Conservation (phyloP, 345 rosid species). For the Populus tremula region DNA sequence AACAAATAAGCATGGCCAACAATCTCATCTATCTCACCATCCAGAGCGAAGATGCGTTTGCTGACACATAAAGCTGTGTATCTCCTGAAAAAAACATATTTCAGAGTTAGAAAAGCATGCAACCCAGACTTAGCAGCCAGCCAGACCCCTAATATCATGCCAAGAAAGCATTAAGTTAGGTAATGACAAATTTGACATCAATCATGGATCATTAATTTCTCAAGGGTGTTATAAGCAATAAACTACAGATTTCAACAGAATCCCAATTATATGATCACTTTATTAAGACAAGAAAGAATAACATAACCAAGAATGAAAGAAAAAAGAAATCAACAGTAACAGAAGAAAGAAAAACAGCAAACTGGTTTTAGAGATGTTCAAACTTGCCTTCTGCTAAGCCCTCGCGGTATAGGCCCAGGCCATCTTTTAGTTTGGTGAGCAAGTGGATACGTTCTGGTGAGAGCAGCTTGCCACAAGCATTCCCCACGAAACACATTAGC, state of each 20-base stretch:
- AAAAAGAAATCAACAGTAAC: neutral
- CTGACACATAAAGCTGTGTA: constrained; percentile 64
- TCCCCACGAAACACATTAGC: constrained; percentile 63
- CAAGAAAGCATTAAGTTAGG: no score
- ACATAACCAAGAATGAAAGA: no score
- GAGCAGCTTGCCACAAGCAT: constrained; percentile 85
- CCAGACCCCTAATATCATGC: no score
- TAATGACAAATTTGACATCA: no score
- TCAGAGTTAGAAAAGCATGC: constrained; percentile 10
- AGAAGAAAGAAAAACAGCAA: neutral
- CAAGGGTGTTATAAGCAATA: no score
- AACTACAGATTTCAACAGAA: neutral
- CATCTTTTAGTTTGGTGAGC: constrained; percentile 58
- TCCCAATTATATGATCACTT: neutral
- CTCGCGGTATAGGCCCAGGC: constrained; percentile 81
- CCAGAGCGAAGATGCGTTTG: constrained; percentile 51
- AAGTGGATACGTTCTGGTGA: constrained; percentile 49
- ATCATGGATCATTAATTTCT: no score
- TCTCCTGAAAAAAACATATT: constrained; percentile 57
- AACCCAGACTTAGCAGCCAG: no score
- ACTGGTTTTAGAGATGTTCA: neutral
- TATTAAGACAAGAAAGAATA: neutral
- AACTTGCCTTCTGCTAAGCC: constrained; percentile 57
- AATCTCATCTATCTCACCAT: constrained; percentile 65
- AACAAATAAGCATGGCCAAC: constrained; percentile 79